Base-by-base conservation (phyloP, 164 flowering plant species). In the Nymphaea colorata region DNA sequence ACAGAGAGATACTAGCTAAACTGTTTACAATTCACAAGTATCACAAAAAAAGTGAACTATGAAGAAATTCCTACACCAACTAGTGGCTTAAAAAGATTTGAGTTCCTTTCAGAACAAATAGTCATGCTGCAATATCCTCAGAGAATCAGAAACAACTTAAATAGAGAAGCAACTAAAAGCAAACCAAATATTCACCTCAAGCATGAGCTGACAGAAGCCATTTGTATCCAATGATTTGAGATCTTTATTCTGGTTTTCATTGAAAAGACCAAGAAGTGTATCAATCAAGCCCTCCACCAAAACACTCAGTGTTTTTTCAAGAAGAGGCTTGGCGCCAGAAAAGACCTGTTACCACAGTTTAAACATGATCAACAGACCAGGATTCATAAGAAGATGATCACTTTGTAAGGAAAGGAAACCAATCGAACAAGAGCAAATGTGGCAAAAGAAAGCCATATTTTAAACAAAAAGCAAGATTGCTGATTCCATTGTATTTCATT, bases 201-300 rank as follows among this genome's bases (percentile, higher is more conserved):
- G 96, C 98, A 90, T 95, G 75, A 95, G 92, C 81, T 92, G 99
- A 73, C 93, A 95, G 70, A 92, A 95, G 70, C 99, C 99, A 83
- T 88, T 95, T 69, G 98, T 79, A 82, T 95, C 99, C 78, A 92
- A 73, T 65, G 86, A 80, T 76, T 81, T 84, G 57, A 95, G 90
- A 69, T 90, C 86, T 76, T 81, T 85, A 53, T 75, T 55, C 76
- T 82, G 67, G 72, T 89, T 82, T 79, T 92, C 99, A 73, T 87
- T 76, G 74, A 90, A 82, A 61, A 92, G 83, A 72, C 90, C 88
- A 57, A 92, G 88, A 36, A 95, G 83, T 57, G 96, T 92, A 80
- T 95, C 99, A 64, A 95, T 86, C 65, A 95, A 80, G 70, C 97
- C 99, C 84, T 95, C 99, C 41, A 95, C 96, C 71, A 95, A 91